A percentile compares a stretch with the other conserved stretches of the same genome.
Conservation (phyloP, 257 asterid species). For the Nicotiana obtusifolia region DNA sequence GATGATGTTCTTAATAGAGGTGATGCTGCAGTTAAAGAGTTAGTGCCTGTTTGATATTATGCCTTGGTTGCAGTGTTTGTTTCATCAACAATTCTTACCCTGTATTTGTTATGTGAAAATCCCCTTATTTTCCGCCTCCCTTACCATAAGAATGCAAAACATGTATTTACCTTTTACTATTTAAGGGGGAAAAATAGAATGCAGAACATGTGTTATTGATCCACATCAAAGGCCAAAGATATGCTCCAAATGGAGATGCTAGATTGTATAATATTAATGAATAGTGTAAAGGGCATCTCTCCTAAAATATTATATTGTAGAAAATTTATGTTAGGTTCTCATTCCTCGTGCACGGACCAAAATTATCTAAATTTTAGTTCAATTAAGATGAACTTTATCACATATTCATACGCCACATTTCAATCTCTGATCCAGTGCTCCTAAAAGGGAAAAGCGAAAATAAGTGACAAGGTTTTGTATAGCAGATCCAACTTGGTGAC, state of each 20-base stretch:
- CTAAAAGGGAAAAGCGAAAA: background rate
- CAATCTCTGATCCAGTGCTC: background rate
- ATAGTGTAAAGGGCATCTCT: background rate
- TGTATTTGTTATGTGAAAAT: background rate
- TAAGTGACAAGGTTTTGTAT: background rate
- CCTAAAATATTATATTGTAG: background rate
- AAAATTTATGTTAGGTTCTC: background rate
- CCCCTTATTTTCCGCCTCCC: background rate
- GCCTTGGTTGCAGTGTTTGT: slow-evolving; percentile 11
- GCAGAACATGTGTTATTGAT: background rate
- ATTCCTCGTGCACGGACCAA: background rate
- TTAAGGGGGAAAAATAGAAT: background rate
- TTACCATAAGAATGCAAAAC: background rate
- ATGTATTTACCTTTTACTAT: background rate
- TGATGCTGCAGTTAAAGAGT: slow-evolving; percentile 93
- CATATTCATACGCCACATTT: background rate
- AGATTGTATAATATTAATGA: background rate
- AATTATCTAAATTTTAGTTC: background rate
- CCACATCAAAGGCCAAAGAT: background rate
- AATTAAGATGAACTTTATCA: background rate
- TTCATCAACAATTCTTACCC: background rate
- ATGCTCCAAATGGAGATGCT: background rate
- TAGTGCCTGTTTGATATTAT: slow-evolving; percentile 36
- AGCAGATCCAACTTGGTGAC: slow-evolving; percentile 1
- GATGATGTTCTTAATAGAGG: slow-evolving; percentile 81